Conservation (phyloP, 768 basidiomycete species). For the Hericium rajendrae region DNA sequence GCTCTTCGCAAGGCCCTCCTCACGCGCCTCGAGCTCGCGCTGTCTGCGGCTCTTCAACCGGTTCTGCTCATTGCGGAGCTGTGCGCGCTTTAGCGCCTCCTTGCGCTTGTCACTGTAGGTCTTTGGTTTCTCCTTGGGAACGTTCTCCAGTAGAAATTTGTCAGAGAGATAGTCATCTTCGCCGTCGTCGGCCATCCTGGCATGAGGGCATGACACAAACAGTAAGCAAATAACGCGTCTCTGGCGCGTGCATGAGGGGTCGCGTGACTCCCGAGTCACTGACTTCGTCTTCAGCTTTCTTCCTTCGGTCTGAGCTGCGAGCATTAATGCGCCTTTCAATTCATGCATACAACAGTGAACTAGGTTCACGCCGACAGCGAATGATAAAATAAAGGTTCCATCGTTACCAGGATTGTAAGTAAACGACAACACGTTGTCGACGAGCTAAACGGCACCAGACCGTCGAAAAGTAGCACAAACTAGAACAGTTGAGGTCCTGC, state of each 20-base stretch:
- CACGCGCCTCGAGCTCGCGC: slow-evolving; percentile 63
- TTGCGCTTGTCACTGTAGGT: slow-evolving; percentile 68
- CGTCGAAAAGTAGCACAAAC: slow-evolving; percentile 18
- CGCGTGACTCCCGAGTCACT: neutral
- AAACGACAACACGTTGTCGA: slow-evolving; percentile 16
- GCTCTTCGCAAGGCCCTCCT: slow-evolving; percentile 71
- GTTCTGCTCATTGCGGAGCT: slow-evolving; percentile 60
- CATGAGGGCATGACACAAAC: neutral
- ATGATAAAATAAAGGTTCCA: neutral
- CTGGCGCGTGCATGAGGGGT: neutral
- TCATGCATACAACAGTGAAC: neutral
- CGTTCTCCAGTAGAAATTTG: slow-evolving; percentile 57
- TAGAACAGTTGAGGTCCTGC: slow-evolving; percentile 18
- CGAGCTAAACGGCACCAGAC: slow-evolving; percentile 39
- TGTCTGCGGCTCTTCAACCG: slow-evolving; percentile 54
- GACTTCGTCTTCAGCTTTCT: neutral
- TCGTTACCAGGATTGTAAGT: neutral
- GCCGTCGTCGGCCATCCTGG: slow-evolving; percentile 47
- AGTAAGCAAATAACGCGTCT: neutral
- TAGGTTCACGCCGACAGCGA: neutral
- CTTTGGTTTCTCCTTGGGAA: slow-evolving; percentile 31
- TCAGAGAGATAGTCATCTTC: slow-evolving; percentile 88
- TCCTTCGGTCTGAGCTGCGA: neutral
- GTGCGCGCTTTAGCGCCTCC: slow-evolving; percentile 47
- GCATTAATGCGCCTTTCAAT: neutral